Evolutionary conservation across 2,329 filamentous ascomycete species (phyloP), one percentile per base, ranked within the genome.

Genomic region (Claviceps purpurea): DNA sequence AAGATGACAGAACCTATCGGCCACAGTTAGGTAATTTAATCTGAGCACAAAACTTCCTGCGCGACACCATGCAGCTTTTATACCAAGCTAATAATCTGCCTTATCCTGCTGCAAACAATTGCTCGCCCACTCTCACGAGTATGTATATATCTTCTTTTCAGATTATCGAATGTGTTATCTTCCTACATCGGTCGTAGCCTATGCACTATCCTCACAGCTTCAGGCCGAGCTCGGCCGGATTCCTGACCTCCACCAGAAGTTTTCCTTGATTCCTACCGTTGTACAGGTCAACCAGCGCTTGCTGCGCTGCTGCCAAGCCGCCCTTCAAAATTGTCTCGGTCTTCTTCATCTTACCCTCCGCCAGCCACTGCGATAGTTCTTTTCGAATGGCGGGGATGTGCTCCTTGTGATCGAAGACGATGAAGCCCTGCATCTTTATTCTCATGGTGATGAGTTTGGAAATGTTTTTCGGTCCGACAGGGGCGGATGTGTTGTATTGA

Each of bases 251-350:
- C 24, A 79, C 73, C 61, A 82, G 66, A 58, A 82, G 71, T 71
- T 84, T 77, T 68, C 85, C 85, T 10, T 77, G 87, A 64, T 90
- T 90, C 16, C 73, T 69, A 42, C 86, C 86, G 48, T 78, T 72
- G 63, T 82, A 89, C 52, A 90, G 66, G 54, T 79, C 75, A 13
- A 79, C 65, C 50, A 89, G 70, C 0, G 76, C 82, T 57, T 78
- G 68, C 52, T 86, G 82, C 1, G 84, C 83, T 39, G 73, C 73
- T 53, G 71, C 68, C 13, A 89, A 66, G 0, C 85, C 85, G n/a
- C 85, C 85, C 59, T 76, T 76, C 55, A 89, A 66, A 53, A 90
- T 76, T 2, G 82, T 83, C 66, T 89, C 84, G 63, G 82, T 82
- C 53, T 81, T 70, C 75, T 86, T 80, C 56, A 90, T 66, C 69